Evolutionary conservation across 768 basidiomycete genomes (phyloP), one percentile per base, ranked within the genome.

Genomic region (Harrya chromipes): DNA sequence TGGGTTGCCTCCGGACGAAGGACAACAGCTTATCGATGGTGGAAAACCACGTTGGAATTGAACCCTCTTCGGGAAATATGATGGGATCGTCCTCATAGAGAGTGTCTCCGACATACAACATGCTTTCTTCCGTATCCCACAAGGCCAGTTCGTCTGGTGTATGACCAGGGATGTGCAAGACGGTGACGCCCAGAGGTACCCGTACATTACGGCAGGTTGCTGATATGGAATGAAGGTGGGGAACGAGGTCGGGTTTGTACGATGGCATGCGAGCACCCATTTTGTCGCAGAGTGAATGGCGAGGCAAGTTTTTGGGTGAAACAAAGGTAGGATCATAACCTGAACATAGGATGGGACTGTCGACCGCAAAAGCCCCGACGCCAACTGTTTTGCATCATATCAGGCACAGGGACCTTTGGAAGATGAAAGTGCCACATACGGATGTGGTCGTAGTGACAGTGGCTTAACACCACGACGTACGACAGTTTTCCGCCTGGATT

Each of bases 391-490:
- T 16, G n/a, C 20, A 38, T 34, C 35, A 27, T n/a, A 23, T 47
- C 50, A 19, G 34, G 24, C 7, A 17, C 24, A 27, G 3, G 24
- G n/a, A 29, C 11, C 13, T 8, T 23, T 5, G 10, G 16, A 16
- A 34, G 26, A 27, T 13, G 4, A 11, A 34, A 31, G n/a, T 13
- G 14, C 37, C 36, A 70, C 79, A 44, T 60, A 81, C 79, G 65
- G 31, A 82, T 82, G 54, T 81, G 80, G 54, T 82, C 81, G 53
- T 79, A 81, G 53, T 82, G 81, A 49, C 78, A 79, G 58, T 81
- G 80, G 11, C 73, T 79, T 36, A 73, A 64, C 19, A 76, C 74
- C 9, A 81, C 71, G 33, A 79, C 57, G 50, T 82, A 82, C 33
- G 60, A 57, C 70, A 76, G 58, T 40, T 50, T 58, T 10, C 73